Conservation (phyloP, 1,139 yeast genomes). For the Magnusiomyces ingens region DNA sequence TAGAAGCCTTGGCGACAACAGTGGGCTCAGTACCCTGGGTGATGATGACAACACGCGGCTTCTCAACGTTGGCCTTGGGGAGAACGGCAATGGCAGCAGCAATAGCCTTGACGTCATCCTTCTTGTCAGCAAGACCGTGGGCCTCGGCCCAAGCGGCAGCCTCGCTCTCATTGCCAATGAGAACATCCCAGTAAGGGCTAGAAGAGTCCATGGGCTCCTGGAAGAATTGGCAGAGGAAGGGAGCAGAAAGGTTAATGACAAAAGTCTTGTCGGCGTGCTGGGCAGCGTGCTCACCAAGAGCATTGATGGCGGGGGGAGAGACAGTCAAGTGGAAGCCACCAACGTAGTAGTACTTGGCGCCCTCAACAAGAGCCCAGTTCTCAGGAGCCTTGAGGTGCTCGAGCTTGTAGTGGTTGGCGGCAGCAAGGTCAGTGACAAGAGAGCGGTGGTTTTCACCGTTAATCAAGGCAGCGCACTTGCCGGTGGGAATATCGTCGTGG, state of each 20-base stretch:
- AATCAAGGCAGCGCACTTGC: slow-evolving; percentile 96
- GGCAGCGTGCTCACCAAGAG: slow-evolving; percentile 88
- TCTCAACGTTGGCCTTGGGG: slow-evolving; percentile 66
- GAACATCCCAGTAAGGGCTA: slow-evolving; percentile 81
- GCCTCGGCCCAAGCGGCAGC: slow-evolving; percentile 92
- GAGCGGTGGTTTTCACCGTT: slow-evolving; percentile 77
- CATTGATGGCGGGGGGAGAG: slow-evolving; percentile 86
- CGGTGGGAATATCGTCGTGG: slow-evolving; percentile 65
- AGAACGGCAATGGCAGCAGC: slow-evolving; percentile 76
- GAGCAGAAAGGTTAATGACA: slow-evolving; percentile 87
- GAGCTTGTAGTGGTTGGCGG: slow-evolving; percentile 94
- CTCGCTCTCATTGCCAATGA: slow-evolving; percentile 95
- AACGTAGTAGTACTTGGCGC: slow-evolving; percentile 76
- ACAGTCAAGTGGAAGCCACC: slow-evolving; percentile 99
- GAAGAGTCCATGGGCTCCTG: slow-evolving; percentile 80
- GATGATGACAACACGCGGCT: slow-evolving; percentile 79
- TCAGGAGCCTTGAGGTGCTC: slow-evolving; percentile 82
- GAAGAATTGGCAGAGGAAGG: slow-evolving; percentile 93
- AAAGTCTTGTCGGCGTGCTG: slow-evolving; percentile 68
- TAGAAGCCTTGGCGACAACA: slow-evolving; percentile 47
- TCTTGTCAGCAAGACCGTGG: slow-evolving; percentile 44
- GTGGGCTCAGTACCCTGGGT: slow-evolving; percentile 91
- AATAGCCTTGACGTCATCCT: slow-evolving; percentile 62
- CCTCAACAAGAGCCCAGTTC: slow-evolving; percentile 82
- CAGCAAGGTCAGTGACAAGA: slow-evolving; percentile 90